Evolutionary conservation across 2,329 filamentous ascomycete genomes (phyloP).

Genomic region (Calonectria hawksworthii): DNA sequence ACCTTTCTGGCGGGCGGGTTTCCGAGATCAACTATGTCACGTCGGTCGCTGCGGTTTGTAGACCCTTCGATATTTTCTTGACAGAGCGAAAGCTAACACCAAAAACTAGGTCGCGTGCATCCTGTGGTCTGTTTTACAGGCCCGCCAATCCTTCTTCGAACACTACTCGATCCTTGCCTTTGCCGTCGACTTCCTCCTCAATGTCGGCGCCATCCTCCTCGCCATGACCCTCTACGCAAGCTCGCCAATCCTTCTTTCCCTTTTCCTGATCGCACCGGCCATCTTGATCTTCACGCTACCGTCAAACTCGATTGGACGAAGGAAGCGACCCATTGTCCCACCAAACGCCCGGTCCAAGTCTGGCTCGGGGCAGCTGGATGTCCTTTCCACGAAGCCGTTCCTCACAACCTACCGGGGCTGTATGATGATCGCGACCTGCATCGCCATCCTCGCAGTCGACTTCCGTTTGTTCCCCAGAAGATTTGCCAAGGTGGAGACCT

Average conservation of each 20-base stretch:
- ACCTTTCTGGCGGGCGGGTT: constrained; percentile 85
- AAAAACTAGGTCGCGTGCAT: constrained; percentile 78
- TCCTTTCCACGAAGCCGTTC: constrained; percentile 88
- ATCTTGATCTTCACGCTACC: constrained; percentile 71
- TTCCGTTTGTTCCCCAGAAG: constrained; percentile 93
- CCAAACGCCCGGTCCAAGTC: constrained; percentile 57
- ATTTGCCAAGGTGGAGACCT: constrained; percentile 99
- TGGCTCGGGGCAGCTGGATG: constrained; percentile 45
- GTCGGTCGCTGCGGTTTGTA: constrained; percentile 82
- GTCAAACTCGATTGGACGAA: constrained; percentile 50
- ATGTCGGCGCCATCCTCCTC: constrained; percentile 85
- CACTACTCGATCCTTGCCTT: constrained; percentile 78
- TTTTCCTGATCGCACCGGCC: constrained; percentile 81
- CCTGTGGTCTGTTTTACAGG: constrained; percentile 91
- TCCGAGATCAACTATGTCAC: constrained; percentile 90
- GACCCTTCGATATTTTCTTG: not conserved
- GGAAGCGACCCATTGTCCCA: constrained; percentile 64
- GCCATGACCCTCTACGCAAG: constrained; percentile 88
- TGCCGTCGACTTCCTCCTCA: constrained; percentile 87
- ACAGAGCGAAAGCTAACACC: constrained; percentile 32
- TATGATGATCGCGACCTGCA: constrained; percentile 92
- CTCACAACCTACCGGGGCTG: constrained; percentile 90
- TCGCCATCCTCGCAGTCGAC: constrained; percentile 96
- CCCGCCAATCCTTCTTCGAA: constrained; percentile 86
- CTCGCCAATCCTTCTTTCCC: constrained; percentile 79